Conservation (phyloP, 1,284 basidiomycete species). For the Heterobasidion occidentale region DNA sequence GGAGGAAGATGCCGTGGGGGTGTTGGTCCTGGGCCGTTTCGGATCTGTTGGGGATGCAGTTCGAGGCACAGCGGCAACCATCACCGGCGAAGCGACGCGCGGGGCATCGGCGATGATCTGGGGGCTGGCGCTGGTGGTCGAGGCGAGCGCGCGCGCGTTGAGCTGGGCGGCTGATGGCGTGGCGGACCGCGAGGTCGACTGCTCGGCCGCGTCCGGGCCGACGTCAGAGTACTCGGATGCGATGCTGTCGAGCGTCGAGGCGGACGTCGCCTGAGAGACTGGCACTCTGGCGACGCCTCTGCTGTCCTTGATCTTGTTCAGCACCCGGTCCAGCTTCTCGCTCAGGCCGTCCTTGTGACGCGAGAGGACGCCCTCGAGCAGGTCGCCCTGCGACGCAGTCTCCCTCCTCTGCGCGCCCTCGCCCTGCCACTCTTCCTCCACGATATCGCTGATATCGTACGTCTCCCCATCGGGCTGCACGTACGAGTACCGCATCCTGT, state of each 20-base stretch:
- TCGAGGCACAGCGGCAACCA: constrained; percentile 14
- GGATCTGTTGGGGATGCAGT: constrained; percentile 18
- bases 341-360: constrained; percentile 49
- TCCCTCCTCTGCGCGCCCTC: constrained; percentile 25
- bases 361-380: constrained; percentile 56
- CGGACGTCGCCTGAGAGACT: constrained; percentile 12
- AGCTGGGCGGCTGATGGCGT: constrained; percentile 3
- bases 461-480: constrained; percentile 82
- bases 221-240: constrained; percentile 54
- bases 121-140: constrained; percentile 19
- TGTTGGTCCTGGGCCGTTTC: constrained; percentile 25
- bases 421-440: constrained; percentile 78
- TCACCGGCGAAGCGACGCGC: constrained; percentile 16
- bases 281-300: constrained; percentile 19
- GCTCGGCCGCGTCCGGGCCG: constrained; percentile 18
- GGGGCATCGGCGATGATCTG: constrained; percentile 22
- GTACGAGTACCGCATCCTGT: constrained; percentile 85
- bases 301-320: constrained; percentile 64
- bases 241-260: constrained; percentile 18
- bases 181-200: constrained; percentile 14
- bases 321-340: constrained; percentile 72
- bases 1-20: constrained; percentile 22
- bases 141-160: constrained; percentile 19
- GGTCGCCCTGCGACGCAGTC: constrained; percentile 38
- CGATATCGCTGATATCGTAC: constrained; percentile 86